Base-by-base conservation (phyloP, 1,284 basidiomycete species). In the Grifola frondosa region DNA sequence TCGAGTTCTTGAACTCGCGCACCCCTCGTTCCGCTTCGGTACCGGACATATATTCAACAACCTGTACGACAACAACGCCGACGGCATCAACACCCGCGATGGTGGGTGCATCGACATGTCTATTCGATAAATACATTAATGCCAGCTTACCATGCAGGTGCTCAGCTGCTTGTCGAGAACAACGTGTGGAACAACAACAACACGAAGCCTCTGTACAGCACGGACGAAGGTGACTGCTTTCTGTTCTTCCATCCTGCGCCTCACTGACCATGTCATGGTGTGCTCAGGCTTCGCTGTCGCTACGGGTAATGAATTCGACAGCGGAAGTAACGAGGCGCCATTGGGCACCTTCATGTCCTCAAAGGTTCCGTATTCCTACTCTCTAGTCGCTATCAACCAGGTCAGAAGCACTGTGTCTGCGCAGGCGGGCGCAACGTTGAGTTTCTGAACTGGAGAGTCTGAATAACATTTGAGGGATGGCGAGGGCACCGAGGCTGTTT, bases 61-160 rank as follows among this genome's bases (percentile, higher is more conserved):
- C 52, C 56, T 66, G 42, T 72, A 68, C 50, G 64, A 69, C 37
- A 61, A 65, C 61, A 71, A 70, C 57, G 64, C 60, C 50, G 72
- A 74, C 52, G 73, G 73, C 41, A 74, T 76, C 53, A 74, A 75
- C 62, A 74, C 72, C 40, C 70, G 73, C 47, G 65, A 68, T 46
- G 73, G 35, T 28, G 10, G n/a, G 26, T 28, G 26, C 26, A 28
- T n/a, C 10, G 10, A 10, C 26, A 28, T 28, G n/a, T 28, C 26
- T 10, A 10, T 10, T 10, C 10, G 10, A n/a, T n/a, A 10, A 10
- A n/a, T 28, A 28, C n/a, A 28, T n/a, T 28, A n/a, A 28, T 10
- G 10, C 26, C 26, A 28, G 10, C 10, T 28, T n/a, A 28, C 26
- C 26, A n/a, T n/a, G n/a, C 26, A 28, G 26, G 71, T 64, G 53